phyloP scores from a whole-genome alignment of 1,284 basidiomycete species.

The Somion occarium region DNA sequence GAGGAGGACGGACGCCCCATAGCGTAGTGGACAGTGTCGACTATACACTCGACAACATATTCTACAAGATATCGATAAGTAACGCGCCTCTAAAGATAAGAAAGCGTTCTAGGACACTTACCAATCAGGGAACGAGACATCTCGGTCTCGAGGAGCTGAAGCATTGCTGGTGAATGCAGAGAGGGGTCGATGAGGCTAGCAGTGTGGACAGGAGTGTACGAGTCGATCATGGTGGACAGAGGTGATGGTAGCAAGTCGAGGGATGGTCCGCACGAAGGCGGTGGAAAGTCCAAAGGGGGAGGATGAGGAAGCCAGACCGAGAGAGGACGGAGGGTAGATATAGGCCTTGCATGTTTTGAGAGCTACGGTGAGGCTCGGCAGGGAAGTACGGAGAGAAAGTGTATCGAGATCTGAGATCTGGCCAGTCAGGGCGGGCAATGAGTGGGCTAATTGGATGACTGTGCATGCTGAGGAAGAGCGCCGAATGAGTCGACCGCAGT shows the following conservation, averaged over 20 bases:
- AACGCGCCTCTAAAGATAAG: not conserved
- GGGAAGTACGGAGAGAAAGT: not conserved
- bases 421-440: not conserved
- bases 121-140: conserved; percentile 54
- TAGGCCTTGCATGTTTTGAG: too few relatives aligned
- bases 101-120: conserved; percentile 29
- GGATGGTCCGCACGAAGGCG: not conserved
- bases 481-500: not conserved
- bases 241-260: not conserved
- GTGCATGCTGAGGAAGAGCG: not conserved
- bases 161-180: conserved; percentile 54
- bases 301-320: not conserved
- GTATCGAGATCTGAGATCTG: not conserved
- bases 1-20: conserved; percentile 57
- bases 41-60: conserved; percentile 59
- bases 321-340: not conserved
- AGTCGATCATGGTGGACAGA: not conserved
- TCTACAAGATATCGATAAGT: conserved; percentile 34
- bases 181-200: conserved; percentile 63
- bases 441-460: not conserved
- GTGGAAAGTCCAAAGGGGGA: not conserved
- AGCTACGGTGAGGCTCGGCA: conserved; percentile 1
- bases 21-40: conserved; percentile 69
- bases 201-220: conserved; percentile 1
- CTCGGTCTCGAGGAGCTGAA: conserved; percentile 59